Evolutionary conservation across 2,329 filamentous ascomycete genomes (phyloP), one percentile per base, ranked within the genome.

Genomic region (Sclerotinia sclerotiorum): DNA sequence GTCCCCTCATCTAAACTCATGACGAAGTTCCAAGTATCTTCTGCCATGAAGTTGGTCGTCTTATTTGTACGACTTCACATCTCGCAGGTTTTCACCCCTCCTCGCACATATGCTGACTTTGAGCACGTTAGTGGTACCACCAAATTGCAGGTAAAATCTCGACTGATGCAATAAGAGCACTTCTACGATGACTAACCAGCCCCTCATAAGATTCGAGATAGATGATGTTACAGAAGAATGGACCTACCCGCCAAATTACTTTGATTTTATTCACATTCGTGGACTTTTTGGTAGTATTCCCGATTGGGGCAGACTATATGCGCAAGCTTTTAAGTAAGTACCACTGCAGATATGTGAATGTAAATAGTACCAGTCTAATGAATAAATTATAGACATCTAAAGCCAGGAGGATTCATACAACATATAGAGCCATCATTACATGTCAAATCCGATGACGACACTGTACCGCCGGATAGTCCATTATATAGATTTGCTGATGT

Each of bases 191-290:
- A 29, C 56, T 67, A n/a, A 67, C 24, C 7, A 29, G 0, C 5
- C 49, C 44, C 19, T 15, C 71, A 42, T 42, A 42, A 82, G 84
- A 66, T 90, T 90, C 72, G 82, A 88, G 60, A 83, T 90, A 63
- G 88, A 90, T 74, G 88, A 91, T 74, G 84, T 84, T 44, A 80
- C 83, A 29, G 76, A 79, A 48, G 70, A 74, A 39, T 81, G 80
- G 80, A 78, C 80, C 71, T 80, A 78, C 68, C 72, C 73, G 2
- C 66, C 71, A 13, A 82, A 87, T 70, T 78, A 82, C 69, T 86
- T 88, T 73, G 86, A 89, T 77, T 85, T 84, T 71, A 83, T 90
- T 72, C 87, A 88, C 75, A 82, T 84, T 3, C 82, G 84, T 67
- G 79, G 86, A 73, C 79, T 90, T 76, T 81, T 82, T 13, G 88